Evolutionary conservation across 768 basidiomycete genomes (phyloP).

Genomic region (Suillus plorans): DNA sequence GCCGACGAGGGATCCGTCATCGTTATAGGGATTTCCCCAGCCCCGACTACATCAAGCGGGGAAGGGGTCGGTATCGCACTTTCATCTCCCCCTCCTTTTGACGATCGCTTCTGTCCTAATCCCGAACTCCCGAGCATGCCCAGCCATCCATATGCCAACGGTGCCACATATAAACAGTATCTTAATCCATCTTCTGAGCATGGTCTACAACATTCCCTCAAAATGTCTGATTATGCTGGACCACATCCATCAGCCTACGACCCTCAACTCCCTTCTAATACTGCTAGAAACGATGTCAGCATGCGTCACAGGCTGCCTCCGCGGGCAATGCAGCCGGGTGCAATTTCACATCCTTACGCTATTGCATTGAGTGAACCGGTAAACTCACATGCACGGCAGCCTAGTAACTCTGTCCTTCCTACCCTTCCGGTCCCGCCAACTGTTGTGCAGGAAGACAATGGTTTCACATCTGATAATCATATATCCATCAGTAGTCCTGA

Average conservation of each 20-base stretch:
- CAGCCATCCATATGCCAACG: constrained; percentile 38
- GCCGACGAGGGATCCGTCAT: constrained; percentile 5
- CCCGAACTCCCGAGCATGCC: constrained; percentile 21
- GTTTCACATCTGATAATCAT: constrained; percentile 31
- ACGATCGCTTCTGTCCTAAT: constrained; percentile 17
- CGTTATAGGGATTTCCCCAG: constrained; percentile 26
- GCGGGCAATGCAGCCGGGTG: constrained; percentile 25
- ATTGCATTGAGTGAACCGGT: constrained; percentile 30
- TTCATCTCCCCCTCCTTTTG: constrained; percentile 32
- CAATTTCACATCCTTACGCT: constrained; percentile 51
- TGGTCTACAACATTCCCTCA: constrained; percentile 17
- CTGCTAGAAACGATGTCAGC: constrained; percentile 28
- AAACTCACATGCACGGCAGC: constrained; percentile 52
- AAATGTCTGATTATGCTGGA: constrained; percentile 38
- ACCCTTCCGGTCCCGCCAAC: not conserved
- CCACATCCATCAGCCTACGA: constrained; percentile 39
- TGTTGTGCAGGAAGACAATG: not conserved
- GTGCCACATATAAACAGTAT: constrained; percentile 18
- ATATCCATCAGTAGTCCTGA: constrained; percentile 27
- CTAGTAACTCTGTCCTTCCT: not conserved
- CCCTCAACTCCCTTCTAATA: constrained; percentile 15
- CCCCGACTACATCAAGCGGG: constrained; percentile 25
- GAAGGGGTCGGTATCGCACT: constrained; percentile 45
- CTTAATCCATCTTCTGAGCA: not conserved
- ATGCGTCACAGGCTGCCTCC: constrained; percentile 39